Base-by-base conservation (phyloP, 176 grass and related monocot species). In the Puccinellia tenuiflora region DNA sequence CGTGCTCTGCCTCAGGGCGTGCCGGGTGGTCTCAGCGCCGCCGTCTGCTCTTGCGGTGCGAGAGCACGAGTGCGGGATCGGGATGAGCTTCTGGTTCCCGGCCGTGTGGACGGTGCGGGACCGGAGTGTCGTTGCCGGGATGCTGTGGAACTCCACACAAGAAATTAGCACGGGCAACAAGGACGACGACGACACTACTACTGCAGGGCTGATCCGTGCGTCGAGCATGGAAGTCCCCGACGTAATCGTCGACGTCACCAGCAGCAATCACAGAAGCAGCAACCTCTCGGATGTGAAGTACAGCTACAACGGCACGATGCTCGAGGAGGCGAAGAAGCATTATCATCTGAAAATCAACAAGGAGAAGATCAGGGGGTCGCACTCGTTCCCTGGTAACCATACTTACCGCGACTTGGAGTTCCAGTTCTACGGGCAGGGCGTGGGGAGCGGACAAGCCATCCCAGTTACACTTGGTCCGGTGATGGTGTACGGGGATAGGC, bases 51-150 rank as follows among this genome's bases (percentile, higher is more conserved):
- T 77, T 0, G 35, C 11, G 18, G 88, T 88, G 38, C 61, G 46
- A 16, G 57, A 61, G 25, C 4, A 29, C 26, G 83, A 92, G 29
- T 97, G 94, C 63, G 50, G 67, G 61, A 46, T 89, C 30, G 69
- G 85, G 15, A 90, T 94, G 84, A 83, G 87, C 30, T 92, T 97
- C 26, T 94, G 94, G 92, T 92, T 97, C 76, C 92, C 92, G 3
- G 29, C 73, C 5, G 34, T 57, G 1, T 92, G 88, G 84, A 89
- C 88, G 17, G 70, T 94, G 7, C 76, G 52, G 21, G 45, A 83
- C 7, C 85, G 88, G 20, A 92, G 80, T 17, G 28, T 29, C 9
- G n/a, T 77, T 21, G 83, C 85, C n/a, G 85, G 92, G 14, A 51
- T 56, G 38, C 73, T 94, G 0, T 78, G 83, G 88, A 85, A 63